Evolutionary conservation across 768 basidiomycete species (phyloP).

Genomic region (Hypsizygus marmoreus): DNA sequence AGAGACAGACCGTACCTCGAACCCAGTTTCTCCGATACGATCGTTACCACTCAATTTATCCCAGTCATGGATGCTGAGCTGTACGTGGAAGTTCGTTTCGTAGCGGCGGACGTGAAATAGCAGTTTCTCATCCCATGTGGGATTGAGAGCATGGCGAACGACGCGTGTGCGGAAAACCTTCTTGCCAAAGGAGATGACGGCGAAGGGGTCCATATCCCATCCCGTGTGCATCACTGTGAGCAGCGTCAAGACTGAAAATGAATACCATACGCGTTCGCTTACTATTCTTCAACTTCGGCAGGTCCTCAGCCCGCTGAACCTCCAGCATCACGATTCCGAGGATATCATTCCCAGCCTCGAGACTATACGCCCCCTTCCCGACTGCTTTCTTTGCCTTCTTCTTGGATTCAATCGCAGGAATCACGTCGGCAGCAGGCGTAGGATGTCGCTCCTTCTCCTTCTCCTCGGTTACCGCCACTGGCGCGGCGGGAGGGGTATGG

Average conservation of each 20-base stretch:
- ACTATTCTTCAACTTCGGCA: slow-evolving; percentile 89
- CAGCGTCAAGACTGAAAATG: background rate
- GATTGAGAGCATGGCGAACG: slow-evolving; percentile 80
- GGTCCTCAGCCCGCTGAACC: slow-evolving; percentile 78
- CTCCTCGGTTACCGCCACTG: too few species aligned
- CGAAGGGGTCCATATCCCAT: slow-evolving; percentile 98
- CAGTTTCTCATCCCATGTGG: slow-evolving; percentile 93
- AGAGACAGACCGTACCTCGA: slow-evolving; percentile 50
- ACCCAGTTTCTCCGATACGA: slow-evolving; percentile 75
- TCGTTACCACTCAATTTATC: slow-evolving; percentile 92
- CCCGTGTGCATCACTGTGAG: slow-evolving; percentile 76
- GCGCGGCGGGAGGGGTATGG: too few species aligned
- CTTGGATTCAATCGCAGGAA: slow-evolving; percentile 9
- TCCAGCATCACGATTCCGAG: slow-evolving; percentile 96
- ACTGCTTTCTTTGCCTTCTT: slow-evolving; percentile 23
- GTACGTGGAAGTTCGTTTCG: slow-evolving; percentile 76
- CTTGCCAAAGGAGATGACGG: slow-evolving; percentile 94
- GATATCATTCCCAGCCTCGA: slow-evolving; percentile 76
- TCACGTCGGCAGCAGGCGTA: too few species aligned
- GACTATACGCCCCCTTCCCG: slow-evolving; percentile 44
- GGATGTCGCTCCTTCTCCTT: too few species aligned
- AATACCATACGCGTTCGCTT: too few species aligned
- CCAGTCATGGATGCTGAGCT: slow-evolving; percentile 92
- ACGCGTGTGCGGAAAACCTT: slow-evolving; percentile 95
- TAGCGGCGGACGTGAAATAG: slow-evolving; percentile 92